Conservation (phyloP, 768 basidiomycete species). For the Lactifluus volemus region DNA sequence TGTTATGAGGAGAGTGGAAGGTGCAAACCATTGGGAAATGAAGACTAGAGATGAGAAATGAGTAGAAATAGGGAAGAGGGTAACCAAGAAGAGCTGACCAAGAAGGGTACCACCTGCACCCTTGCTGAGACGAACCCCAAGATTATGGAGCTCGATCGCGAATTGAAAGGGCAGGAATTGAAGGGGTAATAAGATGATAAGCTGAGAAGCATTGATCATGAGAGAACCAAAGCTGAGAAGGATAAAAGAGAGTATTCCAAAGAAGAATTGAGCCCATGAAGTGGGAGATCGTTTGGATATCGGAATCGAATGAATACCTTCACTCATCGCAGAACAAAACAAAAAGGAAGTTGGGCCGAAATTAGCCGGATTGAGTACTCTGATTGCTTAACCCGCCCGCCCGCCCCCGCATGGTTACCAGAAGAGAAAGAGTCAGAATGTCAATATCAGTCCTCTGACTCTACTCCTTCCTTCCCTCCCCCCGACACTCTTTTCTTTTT, state of each 20-base stretch:
- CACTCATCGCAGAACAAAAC: no score
- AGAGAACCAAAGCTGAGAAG: conserved; percentile 58
- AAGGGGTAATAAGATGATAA: conserved; percentile 61
- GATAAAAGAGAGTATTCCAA: conserved; percentile 43
- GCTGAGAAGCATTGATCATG: conserved; percentile 64
- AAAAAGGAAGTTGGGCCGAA: no score
- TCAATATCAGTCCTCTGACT: no score
- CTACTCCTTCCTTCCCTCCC: no score
- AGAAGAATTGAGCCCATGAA: conserved; percentile 44
- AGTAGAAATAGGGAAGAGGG: neutral
- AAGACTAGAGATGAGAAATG: conserved; percentile 41
- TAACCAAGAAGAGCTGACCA: conserved; percentile 35
- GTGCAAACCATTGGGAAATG: conserved; percentile 77
- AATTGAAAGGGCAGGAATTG: conserved; percentile 51
- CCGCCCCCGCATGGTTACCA: no score
- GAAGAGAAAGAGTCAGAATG: no score
- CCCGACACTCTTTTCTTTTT: no score
- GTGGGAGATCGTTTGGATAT: conserved; percentile 45
- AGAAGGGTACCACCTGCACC: conserved; percentile 70
- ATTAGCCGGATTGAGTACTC: no score
- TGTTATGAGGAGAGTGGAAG: conserved; percentile 61
- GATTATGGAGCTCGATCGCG: conserved; percentile 49
- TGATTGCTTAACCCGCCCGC: no score
- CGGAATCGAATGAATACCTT: conserved; percentile 33
- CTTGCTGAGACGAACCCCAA: conserved; percentile 73